Evolutionary conservation across 305 asterid species (phyloP).

Genomic region (Ajuga reptans): DNA sequence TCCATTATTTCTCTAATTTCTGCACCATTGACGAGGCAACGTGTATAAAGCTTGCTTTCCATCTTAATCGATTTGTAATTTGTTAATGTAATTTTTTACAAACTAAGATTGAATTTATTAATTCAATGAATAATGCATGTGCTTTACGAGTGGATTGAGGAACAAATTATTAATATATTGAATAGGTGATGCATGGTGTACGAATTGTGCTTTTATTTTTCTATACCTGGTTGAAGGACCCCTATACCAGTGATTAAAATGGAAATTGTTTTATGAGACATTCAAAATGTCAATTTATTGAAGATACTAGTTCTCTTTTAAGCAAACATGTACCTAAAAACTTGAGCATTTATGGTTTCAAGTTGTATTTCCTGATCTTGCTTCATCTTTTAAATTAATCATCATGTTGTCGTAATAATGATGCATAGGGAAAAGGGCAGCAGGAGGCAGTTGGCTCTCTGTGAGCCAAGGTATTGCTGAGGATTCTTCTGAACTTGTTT

Average conservation of each 20-base stretch:
- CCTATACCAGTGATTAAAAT: not conserved
- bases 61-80: not conserved
- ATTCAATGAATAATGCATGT: slow-evolving; percentile 5
- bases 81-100: not conserved
- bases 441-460: slow-evolving; percentile 87
- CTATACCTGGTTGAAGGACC: not conserved
- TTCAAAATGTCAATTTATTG: not conserved
- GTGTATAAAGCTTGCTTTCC: not conserved
- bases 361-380: not conserved
- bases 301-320: not conserved
- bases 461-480: slow-evolving; percentile 93
- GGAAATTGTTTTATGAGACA: not conserved
- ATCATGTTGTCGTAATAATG: slow-evolving; percentile 24
- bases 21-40: not conserved
- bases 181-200: not conserved
- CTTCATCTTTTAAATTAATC: slow-evolving; percentile 1
- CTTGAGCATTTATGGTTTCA: not conserved
- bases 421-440: slow-evolving; percentile 53
- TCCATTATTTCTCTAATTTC: not conserved
- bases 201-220: not conserved
- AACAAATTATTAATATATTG: not conserved
- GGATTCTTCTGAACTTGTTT: slow-evolving; percentile 83
- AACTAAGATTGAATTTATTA: not conserved
- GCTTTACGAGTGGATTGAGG: not conserved
- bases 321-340: not conserved